These are phyloP conservation scores for Colletotrichum lupini DNA, from an alignment of 2,329 filamentous ascomycete genomes.

Conservation along the genomic window DNA sequence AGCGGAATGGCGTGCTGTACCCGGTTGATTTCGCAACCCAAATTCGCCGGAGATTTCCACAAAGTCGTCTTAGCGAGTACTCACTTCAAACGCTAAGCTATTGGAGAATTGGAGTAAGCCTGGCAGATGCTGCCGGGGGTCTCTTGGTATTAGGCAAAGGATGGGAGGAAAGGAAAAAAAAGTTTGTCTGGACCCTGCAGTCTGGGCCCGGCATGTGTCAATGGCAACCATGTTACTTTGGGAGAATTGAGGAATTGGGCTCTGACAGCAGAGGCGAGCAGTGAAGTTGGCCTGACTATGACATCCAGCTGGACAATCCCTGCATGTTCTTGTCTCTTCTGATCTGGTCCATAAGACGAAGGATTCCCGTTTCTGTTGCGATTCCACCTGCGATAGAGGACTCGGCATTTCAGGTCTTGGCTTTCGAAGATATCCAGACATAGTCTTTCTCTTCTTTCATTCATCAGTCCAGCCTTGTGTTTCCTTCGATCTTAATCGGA, in stretches of 20 bases:
- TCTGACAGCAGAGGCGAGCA: neutral
- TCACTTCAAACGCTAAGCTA: neutral
- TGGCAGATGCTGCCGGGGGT: neutral
- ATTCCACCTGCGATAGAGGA: neutral
- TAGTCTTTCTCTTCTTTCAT: neutral
- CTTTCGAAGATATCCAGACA: too few relatives aligned
- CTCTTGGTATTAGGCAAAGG: neutral
- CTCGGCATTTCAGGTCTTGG: neutral
- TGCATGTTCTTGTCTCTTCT: neutral
- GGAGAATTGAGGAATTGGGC: neutral
- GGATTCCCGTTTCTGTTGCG: constrained; percentile 3
- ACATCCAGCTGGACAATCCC: constrained; percentile 2
- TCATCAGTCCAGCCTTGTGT: neutral
- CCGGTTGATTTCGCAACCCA: constrained; percentile 30
- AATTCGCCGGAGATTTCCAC: constrained; percentile 12
- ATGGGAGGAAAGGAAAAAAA: neutral
- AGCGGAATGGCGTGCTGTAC: constrained; percentile 34
- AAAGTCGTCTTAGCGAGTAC: neutral
- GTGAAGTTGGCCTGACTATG: neutral
- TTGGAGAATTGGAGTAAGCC: neutral
- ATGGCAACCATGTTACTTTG: neutral
- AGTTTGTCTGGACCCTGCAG: constrained; percentile 29
- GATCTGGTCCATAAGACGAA: constrained; percentile 22
- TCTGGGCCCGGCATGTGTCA: constrained; percentile 5
- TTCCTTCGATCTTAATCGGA: too few relatives aligned